Evolutionary conservation across 768 basidiomycete genomes (phyloP).

Genomic region (Suillus hirtellus): DNA sequence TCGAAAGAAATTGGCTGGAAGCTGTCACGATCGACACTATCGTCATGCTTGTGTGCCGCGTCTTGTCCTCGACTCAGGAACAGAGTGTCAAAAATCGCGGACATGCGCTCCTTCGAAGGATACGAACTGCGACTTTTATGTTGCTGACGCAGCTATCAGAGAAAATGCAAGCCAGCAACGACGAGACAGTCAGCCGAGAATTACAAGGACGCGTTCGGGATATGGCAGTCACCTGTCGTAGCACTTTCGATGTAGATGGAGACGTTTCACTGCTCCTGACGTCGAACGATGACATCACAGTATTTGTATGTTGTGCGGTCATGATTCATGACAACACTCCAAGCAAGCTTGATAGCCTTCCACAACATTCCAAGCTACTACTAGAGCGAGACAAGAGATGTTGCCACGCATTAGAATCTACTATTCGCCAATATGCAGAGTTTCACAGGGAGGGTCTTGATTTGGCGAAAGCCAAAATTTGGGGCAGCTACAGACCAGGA

Average conservation of each 20-base stretch:
- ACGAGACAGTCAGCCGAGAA: slow-evolving; percentile 16
- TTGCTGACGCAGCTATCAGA: slow-evolving; percentile 39
- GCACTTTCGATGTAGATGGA: slow-evolving; percentile 30
- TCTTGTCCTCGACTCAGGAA: slow-evolving; percentile 31
- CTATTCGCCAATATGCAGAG: slow-evolving; percentile 11
- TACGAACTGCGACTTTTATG: slow-evolving; percentile 31
- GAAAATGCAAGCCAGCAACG: slow-evolving; percentile 20
- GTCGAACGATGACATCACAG: slow-evolving; percentile 24
- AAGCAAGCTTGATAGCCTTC: slow-evolving; percentile 6
- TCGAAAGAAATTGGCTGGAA: slow-evolving; percentile 45
- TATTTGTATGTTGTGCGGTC: slow-evolving; percentile 26
- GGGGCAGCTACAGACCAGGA: slow-evolving; percentile 27
- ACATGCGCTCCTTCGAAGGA: slow-evolving; percentile 30
- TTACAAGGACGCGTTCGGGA: slow-evolving; percentile 33
- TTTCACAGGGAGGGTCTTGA: slow-evolving; percentile 17
- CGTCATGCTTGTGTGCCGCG: slow-evolving; percentile 35
- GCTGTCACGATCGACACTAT: slow-evolving; percentile 33
- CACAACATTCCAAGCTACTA: slow-evolving; percentile 18
- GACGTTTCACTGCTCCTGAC: slow-evolving; percentile 16
- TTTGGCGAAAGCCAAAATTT: slow-evolving; percentile 20
- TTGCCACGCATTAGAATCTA: slow-evolving; percentile 25
- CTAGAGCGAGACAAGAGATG: slow-evolving; percentile 34
- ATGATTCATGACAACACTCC: slow-evolving; percentile 29
- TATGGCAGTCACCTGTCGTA: slow-evolving; percentile 40
- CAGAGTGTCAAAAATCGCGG: slow-evolving; percentile 17